These are phyloP conservation scores for Metschnikowia drakensbergensis DNA, from an alignment of 805 yeast genomes.

Conservation along the genomic window DNA sequence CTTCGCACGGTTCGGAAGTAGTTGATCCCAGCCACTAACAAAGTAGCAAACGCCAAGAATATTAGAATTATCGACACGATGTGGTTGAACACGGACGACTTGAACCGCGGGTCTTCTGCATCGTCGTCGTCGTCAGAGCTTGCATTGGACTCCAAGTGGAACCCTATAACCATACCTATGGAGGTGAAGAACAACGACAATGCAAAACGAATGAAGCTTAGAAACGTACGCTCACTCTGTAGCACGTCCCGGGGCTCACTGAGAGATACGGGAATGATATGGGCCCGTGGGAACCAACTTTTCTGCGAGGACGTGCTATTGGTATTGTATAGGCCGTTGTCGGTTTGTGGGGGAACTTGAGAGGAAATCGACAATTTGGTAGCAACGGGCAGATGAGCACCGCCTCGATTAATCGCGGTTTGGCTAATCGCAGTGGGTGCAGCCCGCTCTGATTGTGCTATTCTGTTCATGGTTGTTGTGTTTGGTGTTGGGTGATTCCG, in stretches of 20 bases:
- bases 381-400: not conserved
- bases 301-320: not conserved
- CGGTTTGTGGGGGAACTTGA: not conserved
- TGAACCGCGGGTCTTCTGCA: conserved; percentile 1
- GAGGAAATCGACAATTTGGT: not conserved
- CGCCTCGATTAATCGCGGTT: not conserved
- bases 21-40: conserved; percentile 37
- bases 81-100: conserved; percentile 8
- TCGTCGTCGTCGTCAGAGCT: not conserved
- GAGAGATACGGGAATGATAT: conserved; percentile 12
- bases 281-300: conserved; percentile 12
- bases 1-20: conserved; percentile 43
- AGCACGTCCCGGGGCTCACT: conserved; percentile 52
- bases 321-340: not conserved
- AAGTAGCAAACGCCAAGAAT: conserved; percentile 34
- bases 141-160: conserved; percentile 34
- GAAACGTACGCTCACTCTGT: conserved; percentile 51
- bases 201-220: conserved; percentile 47
- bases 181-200: conserved; percentile 44
- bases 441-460: not conserved
- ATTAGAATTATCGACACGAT: conserved; percentile 36
- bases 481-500: not conserved
- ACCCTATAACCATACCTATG: conserved; percentile 44
- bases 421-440: not conserved
- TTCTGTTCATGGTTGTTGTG: not conserved